phyloP scores from a whole-genome alignment of 75 land plant genomes.

The Larix kaempferi region DNA sequence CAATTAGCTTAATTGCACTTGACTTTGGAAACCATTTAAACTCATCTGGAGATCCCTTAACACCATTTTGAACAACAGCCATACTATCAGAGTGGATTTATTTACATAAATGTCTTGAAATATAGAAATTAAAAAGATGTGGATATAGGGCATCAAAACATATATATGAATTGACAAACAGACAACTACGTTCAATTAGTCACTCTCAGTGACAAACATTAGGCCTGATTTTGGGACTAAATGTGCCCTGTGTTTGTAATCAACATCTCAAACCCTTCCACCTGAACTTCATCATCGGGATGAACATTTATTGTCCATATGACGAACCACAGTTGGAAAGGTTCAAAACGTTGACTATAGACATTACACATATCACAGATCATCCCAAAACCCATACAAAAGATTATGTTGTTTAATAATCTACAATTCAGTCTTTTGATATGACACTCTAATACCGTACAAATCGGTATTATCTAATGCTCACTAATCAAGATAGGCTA shows the following conservation, averaged over 20 bases:
- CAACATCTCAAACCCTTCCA: background rate
- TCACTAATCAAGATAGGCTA: background rate
- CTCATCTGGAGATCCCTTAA: background rate
- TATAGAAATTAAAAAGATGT: background rate
- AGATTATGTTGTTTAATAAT: background rate
- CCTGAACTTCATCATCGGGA: background rate
- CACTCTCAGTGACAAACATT: background rate
- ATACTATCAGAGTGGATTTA: background rate
- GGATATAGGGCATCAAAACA: background rate
- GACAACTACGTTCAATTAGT: no score
- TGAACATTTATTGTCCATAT: background rate
- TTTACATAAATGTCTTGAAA: background rate
- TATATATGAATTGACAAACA: background rate
- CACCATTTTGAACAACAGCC: background rate
- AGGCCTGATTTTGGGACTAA: no score
- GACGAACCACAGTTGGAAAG: background rate
- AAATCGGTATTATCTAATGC: background rate
- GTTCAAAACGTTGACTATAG: background rate
- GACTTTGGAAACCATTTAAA: slow-evolving; percentile 66
- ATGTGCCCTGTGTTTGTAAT: no score
- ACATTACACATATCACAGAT: background rate
- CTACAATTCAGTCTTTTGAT: background rate
- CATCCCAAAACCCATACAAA: background rate
- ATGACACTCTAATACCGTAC: background rate
- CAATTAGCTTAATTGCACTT: slow-evolving; percentile 75